These are phyloP conservation scores for Podospora pseudopauciseta DNA, from an alignment of 495 filamentous ascomycete species.

Conservation along the genomic window DNA sequence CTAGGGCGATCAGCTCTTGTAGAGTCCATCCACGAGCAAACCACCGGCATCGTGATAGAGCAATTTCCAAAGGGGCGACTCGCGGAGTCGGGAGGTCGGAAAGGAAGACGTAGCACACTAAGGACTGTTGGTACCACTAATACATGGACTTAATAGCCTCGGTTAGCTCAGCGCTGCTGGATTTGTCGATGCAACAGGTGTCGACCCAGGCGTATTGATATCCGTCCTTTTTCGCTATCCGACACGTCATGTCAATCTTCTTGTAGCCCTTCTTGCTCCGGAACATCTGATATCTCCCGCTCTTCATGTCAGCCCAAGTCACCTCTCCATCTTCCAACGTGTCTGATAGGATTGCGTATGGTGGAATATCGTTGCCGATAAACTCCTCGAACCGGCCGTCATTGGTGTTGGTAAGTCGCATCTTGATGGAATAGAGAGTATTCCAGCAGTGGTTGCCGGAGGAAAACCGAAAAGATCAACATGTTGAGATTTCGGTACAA, in stretches of 20 bases:
- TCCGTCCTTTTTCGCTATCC: neutral
- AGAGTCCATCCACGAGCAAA: constrained; percentile 38
- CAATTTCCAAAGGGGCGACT: neutral
- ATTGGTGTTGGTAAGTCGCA: constrained; percentile 10
- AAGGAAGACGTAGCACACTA: constrained; percentile 34
- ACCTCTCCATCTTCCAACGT: constrained; percentile 24
- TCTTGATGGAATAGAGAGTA: neutral
- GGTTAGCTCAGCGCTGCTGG: constrained; percentile 37
- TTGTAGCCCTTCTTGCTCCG: constrained; percentile 6
- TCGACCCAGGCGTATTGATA: constrained; percentile 38
- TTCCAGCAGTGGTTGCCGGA: neutral
- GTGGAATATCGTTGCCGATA: neutral
- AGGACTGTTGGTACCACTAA: constrained; percentile 33
- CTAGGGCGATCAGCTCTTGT: constrained; percentile 33
- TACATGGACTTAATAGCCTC: constrained; percentile 51
- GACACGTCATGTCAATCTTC: neutral
- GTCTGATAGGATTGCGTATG: constrained; percentile 22
- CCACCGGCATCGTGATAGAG: constrained; percentile 21
- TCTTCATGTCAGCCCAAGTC: constrained; percentile 5
- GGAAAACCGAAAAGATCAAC: neutral
- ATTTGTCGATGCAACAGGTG: constrained; percentile 46
- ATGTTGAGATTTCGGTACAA: neutral
- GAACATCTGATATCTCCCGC: neutral
- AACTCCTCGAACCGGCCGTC: neutral
- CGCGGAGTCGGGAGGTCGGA: neutral